Evolutionary conservation across 2,329 filamentous ascomycete genomes (phyloP).

Genomic region (Paramyrothecium sp.): DNA sequence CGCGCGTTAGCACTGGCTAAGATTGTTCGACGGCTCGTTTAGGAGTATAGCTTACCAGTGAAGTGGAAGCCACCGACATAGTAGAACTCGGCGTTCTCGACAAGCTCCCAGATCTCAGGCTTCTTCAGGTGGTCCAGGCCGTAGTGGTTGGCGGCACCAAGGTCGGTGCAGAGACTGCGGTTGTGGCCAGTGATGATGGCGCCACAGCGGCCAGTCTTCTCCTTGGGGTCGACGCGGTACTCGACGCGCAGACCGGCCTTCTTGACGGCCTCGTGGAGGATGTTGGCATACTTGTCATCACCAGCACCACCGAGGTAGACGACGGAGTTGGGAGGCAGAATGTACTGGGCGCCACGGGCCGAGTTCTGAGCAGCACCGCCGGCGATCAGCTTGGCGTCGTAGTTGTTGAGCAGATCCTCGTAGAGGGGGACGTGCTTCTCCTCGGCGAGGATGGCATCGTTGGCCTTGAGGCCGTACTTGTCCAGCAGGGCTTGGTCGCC

Average conservation of each 20-base stretch:
- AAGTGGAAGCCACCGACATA: slow-evolving; percentile 97
- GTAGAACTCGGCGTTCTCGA: slow-evolving; percentile 83
- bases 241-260: slow-evolving; percentile 88
- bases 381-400: slow-evolving; percentile 89
- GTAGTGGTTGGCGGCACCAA: slow-evolving; percentile 96
- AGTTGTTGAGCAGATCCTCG: slow-evolving; percentile 91
- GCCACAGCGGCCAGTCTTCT: slow-evolving; percentile 89
- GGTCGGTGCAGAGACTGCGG: slow-evolving; percentile 90
- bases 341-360: slow-evolving; percentile 93
- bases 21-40: neutral
- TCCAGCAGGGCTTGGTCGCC: slow-evolving; percentile 82
- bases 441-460: slow-evolving; percentile 96
- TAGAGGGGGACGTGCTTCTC: slow-evolving; percentile 87
- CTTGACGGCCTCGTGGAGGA: slow-evolving; percentile 81
- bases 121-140: slow-evolving; percentile 90
- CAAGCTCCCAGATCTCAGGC: slow-evolving; percentile 87
- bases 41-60: slow-evolving; percentile 52
- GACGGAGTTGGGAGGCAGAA: slow-evolving; percentile 84
- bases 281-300: slow-evolving; percentile 92
- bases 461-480: slow-evolving; percentile 91
- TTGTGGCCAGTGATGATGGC: slow-evolving; percentile 97
- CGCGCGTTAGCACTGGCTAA: neutral
- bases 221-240: slow-evolving; percentile 84
- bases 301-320: slow-evolving; percentile 93
- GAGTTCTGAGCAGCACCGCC: slow-evolving; percentile 98